These are phyloP conservation scores for Spathaspora gorwiae DNA, from an alignment of 805 yeast species.

Conservation along the genomic window DNA sequence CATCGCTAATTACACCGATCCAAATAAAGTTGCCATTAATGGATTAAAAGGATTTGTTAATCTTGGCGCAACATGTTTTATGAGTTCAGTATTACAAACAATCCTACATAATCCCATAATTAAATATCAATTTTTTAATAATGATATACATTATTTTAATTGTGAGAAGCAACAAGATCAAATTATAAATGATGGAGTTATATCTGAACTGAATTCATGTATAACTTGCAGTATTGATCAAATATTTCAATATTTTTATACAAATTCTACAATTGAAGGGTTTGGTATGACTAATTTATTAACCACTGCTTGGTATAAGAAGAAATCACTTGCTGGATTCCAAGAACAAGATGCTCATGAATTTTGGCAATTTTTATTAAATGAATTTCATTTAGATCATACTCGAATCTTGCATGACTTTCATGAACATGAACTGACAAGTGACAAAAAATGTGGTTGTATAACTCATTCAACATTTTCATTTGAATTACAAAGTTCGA, in stretches of 20 bases:
- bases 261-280: slow-evolving; percentile 57
- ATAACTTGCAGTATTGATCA: slow-evolving; percentile 82
- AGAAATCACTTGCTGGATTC: slow-evolving; percentile 85
- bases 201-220: slow-evolving; percentile 46
- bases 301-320: slow-evolving; percentile 83
- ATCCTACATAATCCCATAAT: slow-evolving; percentile 87
- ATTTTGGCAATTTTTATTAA: slow-evolving; percentile 86
- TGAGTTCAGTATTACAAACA: slow-evolving; percentile 89
- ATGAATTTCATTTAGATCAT: slow-evolving; percentile 63
- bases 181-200: slow-evolving; percentile 12
- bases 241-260: slow-evolving; percentile 70
- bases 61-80: slow-evolving; percentile 96
- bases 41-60: slow-evolving; percentile 88
- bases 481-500: slow-evolving; percentile 77
- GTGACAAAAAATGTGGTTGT: slow-evolving; percentile 53
- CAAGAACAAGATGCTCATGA: slow-evolving; percentile 99
- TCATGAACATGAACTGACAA: background rate
- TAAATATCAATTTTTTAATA: slow-evolving; percentile 66
- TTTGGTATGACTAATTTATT: slow-evolving; percentile 78
- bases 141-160: slow-evolving; percentile 59
- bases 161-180: slow-evolving; percentile 37
- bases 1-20: slow-evolving; percentile 17
- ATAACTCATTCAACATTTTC: slow-evolving; percentile 78
- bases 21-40: slow-evolving; percentile 54
- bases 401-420: slow-evolving; percentile 13